Base-by-base conservation (phyloP, 306 rosid genomes). In the Myrica gale region DNA sequence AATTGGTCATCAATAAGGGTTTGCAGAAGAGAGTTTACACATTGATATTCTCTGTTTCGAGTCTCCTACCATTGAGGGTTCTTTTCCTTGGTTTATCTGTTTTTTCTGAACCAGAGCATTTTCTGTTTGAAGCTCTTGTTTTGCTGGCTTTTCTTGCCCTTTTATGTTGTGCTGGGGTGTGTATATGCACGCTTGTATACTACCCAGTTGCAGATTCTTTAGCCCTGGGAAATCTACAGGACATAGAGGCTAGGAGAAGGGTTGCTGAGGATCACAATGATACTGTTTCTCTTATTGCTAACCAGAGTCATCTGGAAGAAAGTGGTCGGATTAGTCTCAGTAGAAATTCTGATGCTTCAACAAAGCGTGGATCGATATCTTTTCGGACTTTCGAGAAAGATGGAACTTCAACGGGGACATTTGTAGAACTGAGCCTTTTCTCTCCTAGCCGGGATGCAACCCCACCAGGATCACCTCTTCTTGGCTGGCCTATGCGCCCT, bases 91-190 rank as follows among this genome's bases (percentile, higher is more conserved):
- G 98, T 83, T 88, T 95, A 88, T 90, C 97, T 77, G 96, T 88
- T 82, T 85, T 85, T 53, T 83, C 87, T 74, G 79, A 73, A 82
- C 98, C 98, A 74, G 96, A 87, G 87, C 84, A 80, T 71, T 74
- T 87, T 73, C 87, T 81, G 87, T 92, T 86, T 77, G 96, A 95
- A 89, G 91, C 87, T 86, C 87, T 95, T 79, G 85, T 85, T 85
- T 95, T 95, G 92, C 84, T 88, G 86, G 97, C 97, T 78, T 95
- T 95, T 87, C 92, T 95, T 81, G 88, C 91, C 71, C 95, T 95
- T 75, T 83, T 89, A 63, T 88, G 92, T 74, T 92, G 96, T 85
- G 86, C 89, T 12, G 96, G 88, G 87, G 79, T 92, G 82, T 92
- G 98, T 85, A 92, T 90, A 88, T 86, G 91, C 92, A 89, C 85